Evolutionary conservation across 495 filamentous ascomycete species (phyloP), one percentile per base, ranked within the genome.

Genomic region (Cenococcum geophilum): DNA sequence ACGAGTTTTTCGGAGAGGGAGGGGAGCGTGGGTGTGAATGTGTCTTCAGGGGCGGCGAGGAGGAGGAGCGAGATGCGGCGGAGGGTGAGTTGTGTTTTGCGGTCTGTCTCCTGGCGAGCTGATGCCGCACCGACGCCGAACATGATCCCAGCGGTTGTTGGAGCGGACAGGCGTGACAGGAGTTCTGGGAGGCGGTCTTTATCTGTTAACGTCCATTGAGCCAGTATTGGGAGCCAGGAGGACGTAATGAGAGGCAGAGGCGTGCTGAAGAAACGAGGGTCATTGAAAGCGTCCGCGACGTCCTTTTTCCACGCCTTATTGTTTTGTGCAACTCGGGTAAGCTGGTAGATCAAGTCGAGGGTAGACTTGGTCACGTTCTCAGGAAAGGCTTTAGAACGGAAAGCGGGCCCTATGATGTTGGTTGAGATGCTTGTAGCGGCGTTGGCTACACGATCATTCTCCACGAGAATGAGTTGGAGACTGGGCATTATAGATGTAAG

Each of bases 81-180:
- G 12, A 99, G 83, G 70, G 91, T 96, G 37, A 96, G 82, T 69
- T 97, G 92, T 8, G 91, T 88, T 72, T 87, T 93, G 54, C 91
- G 87, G 73, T 99, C 93, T 9, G 93, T 91, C 76, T 99, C 93
- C 47, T 91, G 77, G 60, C 93, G 81, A n/a, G 93, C 93, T 22
- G 92, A 92, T 36, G 88, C 92, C 6, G 93, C 95, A 54, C 93
- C 93, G 5, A 99, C 93, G 22, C 93, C 93, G 63, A 99, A 99
- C 72, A 99, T 90, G 58, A 97, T 95, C 16, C 93, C 95, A 0
- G 93, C 95, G n/a, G 93, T 88, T 16, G 90, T 90, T 9, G 93
- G 93, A 2, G 91, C 81, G 5, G 88, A 84, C 37, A 97, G 78
- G 25, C 91, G 84, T 42, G 80, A 78, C 14, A 97, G 72, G 3